Percentiles rank a stretch among this genome's conserved stretches.
These are phyloP conservation scores for Diaporthe ampelina DNA, from an alignment of 2,329 filamentous ascomycete genomes.

Conservation along the genomic window DNA sequence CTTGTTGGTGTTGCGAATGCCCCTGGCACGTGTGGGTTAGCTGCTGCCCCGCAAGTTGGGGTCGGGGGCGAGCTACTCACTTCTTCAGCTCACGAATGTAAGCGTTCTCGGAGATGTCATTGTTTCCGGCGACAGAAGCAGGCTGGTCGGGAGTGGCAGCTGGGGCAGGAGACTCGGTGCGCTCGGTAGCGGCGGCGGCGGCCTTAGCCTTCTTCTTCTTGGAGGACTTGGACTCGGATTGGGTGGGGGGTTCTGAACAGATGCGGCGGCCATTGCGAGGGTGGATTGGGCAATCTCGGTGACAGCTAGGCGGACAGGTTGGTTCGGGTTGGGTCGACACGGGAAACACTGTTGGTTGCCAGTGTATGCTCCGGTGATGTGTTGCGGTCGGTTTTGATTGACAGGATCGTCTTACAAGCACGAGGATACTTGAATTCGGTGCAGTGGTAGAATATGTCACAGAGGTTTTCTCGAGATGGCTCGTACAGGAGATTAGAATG, in stretches of 20 bases:
- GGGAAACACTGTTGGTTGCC: slow-evolving; percentile 15
- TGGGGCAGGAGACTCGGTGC: slow-evolving; percentile 69
- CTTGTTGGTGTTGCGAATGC: slow-evolving; percentile 92
- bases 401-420: slow-evolving; percentile 3
- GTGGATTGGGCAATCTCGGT: slow-evolving; percentile 30
- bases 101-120: slow-evolving; percentile 77
- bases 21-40: slow-evolving; percentile 64
- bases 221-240: slow-evolving; percentile 74
- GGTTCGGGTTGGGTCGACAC: slow-evolving; percentile 10
- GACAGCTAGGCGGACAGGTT: slow-evolving; percentile 29
- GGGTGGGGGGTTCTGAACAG: slow-evolving; percentile 74
- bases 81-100: slow-evolving; percentile 93
- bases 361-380: background rate
- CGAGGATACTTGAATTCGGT: background rate
- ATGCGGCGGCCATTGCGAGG: slow-evolving; percentile 73
- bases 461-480: slow-evolving; percentile 5
- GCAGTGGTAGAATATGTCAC: background rate
- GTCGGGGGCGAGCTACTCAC: slow-evolving; percentile 63
- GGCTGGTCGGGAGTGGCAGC: slow-evolving; percentile 65
- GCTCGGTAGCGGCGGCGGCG: slow-evolving; percentile 49
- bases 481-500: background rate
- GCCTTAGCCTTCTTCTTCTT: slow-evolving; percentile 78
- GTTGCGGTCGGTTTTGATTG: background rate
- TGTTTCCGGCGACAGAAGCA: slow-evolving; percentile 62
- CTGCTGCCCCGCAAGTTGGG: background rate